Percentiles rank a stretch among this genome's conserved stretches.
These are phyloP conservation scores for Ceratocystis cubensis DNA, from an alignment of 2,329 filamentous ascomycete species.

Conservation along the genomic window DNA sequence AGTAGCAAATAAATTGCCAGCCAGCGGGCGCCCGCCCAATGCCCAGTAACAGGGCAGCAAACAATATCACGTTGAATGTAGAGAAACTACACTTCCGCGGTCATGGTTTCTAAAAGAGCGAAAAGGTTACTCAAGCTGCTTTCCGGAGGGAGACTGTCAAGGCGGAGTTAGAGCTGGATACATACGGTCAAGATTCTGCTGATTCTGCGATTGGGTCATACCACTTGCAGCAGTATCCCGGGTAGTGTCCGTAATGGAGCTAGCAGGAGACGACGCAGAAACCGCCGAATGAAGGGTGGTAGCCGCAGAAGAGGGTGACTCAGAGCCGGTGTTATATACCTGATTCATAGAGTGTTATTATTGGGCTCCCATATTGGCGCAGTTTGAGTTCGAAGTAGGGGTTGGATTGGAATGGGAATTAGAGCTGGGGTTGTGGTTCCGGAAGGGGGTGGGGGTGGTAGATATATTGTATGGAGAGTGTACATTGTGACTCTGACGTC, in stretches of 20 bases:
- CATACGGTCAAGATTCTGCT: conserved; percentile 18
- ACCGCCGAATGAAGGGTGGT: conserved; percentile 40
- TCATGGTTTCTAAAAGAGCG: conserved; percentile 11
- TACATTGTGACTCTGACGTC: background rate
- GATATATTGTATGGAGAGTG: background rate
- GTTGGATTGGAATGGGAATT: background rate
- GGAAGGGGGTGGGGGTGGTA: background rate
- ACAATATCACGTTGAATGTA: background rate
- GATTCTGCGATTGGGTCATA: conserved; percentile 42
- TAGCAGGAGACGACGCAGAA: conserved; percentile 42
- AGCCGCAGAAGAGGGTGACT: conserved; percentile 60
- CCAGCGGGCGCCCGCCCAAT: conserved; percentile 27
- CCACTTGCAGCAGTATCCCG: conserved; percentile 48
- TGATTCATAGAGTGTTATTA: conserved; percentile 20
- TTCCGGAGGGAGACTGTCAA: background rate
- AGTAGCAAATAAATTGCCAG: background rate
- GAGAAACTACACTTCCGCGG: conserved; percentile 3
- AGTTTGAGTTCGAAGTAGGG: background rate
- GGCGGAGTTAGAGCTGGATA: conserved; percentile 9
- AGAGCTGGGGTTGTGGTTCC: background rate
- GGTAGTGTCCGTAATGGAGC: conserved; percentile 53
- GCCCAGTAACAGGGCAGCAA: conserved; percentile 33
- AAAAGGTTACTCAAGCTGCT: conserved; percentile 15
- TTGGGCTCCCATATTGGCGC: conserved; percentile 15
- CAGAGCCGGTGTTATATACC: conserved; percentile 42